phyloP scores from a whole-genome alignment of 352 stramenopile species.

The Paralagenidium karlingii region DNA sequence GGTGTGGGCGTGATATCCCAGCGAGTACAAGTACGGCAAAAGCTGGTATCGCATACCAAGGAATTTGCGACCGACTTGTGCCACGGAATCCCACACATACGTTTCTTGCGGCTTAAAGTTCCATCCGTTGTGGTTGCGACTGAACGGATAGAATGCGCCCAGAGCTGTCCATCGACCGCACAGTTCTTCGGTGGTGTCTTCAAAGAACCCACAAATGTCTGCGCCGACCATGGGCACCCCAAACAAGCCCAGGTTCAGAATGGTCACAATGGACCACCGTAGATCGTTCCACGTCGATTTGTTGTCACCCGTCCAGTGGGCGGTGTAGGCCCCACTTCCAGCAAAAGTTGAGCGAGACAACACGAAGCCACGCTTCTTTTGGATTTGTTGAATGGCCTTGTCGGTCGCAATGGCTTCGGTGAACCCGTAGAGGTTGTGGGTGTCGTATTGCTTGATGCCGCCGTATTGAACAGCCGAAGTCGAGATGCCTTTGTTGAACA shows the following conservation, averaged over 20 bases:
- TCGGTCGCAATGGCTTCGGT: slow-evolving; percentile 60
- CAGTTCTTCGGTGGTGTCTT: slow-evolving; percentile 44
- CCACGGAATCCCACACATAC: slow-evolving; percentile 43
- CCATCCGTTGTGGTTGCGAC: slow-evolving; percentile 71
- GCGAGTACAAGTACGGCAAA: slow-evolving; percentile 69
- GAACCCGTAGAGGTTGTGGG: slow-evolving; percentile 73
- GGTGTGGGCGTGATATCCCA: slow-evolving; percentile 39
- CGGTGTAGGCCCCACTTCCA: slow-evolving; percentile 33
- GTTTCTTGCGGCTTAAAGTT: slow-evolving; percentile 40
- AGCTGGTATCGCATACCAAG: slow-evolving; percentile 61
- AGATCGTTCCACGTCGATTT: slow-evolving; percentile 68
- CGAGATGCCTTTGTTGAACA: slow-evolving; percentile 55
- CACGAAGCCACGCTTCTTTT: slow-evolving; percentile 50
- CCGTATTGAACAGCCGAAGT: slow-evolving; percentile 38
- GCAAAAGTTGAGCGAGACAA: slow-evolving; percentile 64
- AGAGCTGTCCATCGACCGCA: slow-evolving; percentile 69
- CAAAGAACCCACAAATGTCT: slow-evolving; percentile 62
- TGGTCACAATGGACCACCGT: slow-evolving; percentile 42
- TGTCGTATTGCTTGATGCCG: slow-evolving; percentile 51
- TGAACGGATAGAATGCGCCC: slow-evolving; percentile 67
- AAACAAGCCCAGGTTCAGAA: slow-evolving; percentile 65
- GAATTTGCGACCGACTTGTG: slow-evolving; percentile 35
- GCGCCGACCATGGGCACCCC: slow-evolving; percentile 73
- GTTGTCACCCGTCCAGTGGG: slow-evolving; percentile 77
- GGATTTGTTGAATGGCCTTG: slow-evolving; percentile 26